Base-by-base conservation (phyloP, 1,284 basidiomycete species). In the Apiotrichum brassicae region DNA sequence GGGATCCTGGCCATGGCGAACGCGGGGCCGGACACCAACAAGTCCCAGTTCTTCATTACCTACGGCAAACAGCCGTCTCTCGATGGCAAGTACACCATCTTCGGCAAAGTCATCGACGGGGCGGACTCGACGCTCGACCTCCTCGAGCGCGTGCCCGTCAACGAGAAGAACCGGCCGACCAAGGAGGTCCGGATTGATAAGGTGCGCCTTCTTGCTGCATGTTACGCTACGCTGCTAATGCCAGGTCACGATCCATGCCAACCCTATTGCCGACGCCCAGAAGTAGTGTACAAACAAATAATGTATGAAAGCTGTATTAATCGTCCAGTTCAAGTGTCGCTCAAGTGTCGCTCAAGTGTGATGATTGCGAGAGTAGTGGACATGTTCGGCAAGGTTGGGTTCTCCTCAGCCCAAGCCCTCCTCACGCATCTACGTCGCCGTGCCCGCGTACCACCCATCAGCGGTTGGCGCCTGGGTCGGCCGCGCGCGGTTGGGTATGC, bases 1-100 rank as follows among this genome's bases (percentile, higher is more conserved):
- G 92, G 92, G 18, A 80, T 95, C 57, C 83, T 95, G n/a, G 92
- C 92, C 22, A 95, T 97, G 90, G 93, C 92, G 45, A 97, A 97
- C 71, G 85, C 86, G 4, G 93, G 93, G 0, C 85, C 86, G 20
- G 87, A 94, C 70, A 84, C 86, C 19, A 97, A 95, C 76, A 95
- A 94, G 73, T 89, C 88, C 3, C 49, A 94, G 74, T 94, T 95
- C 75, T 94, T 95, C 75, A 83, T 97, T 66, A 85, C 90, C 2
- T 97, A 94, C 66, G 77, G 85, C 1, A 95, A 95, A 66, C 91
- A 95, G 64, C 75, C 86, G 1, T 91, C 94, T 65, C 80, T 97
- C 20, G 91, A 97, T 68, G 84, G 84, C 50, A 95, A 95, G 72
- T 94, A 95, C 75, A 90, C 89, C 6, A 94, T 97, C 55, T 84